Base-by-base conservation (phyloP, 495 filamentous ascomycete species). In the Aspergillus indologenus region DNA sequence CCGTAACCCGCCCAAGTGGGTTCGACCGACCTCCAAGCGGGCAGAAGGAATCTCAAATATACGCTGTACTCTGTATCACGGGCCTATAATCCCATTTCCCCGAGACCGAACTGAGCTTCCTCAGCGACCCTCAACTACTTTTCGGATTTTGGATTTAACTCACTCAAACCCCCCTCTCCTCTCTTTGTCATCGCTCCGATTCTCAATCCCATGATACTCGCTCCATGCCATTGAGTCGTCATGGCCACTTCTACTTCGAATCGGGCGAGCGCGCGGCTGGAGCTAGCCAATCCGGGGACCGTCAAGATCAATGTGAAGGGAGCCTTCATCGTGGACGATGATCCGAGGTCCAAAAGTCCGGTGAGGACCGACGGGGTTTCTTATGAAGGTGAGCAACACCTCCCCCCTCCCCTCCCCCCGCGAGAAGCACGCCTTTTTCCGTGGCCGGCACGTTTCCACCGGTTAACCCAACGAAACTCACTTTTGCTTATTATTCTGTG, bases 221-320 rank as follows among this genome's bases (percentile, higher is more conserved):
- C n/a, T 51, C 31, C 29, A 31, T 51, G 48, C 48, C 21, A 24
- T 40, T 23, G 45, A 61, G 44, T 45, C 55, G 55, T 45, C 56
- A 64, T 65, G 66, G 55, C 65, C 43, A 48, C 66, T 44, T 56
- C 61, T 59, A 61, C 48, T 31, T 61, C 63, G 45, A 54, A 62
- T 61, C 50, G 61, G 19, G 63, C 67, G 34, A 65, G 63, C 24
- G 61, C 61, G 42, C 74, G 75, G 21, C 53, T 79, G 43, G 86
- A 92, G 67, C 86, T 85, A 56, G 85, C 90, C 62, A 90, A 92
- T 61, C 92, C 92, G 2, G 92, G 92, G 19, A 82, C 88, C 4
- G 90, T 95, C 52, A 84, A 88, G 68, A 98, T 98, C 72, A 97
- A 98, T 67, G 93, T 98, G 48, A 85, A 88, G 65, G 94, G 93